phyloP scores from a whole-genome alignment of 192 early-diverging fungal species.

The Piromyces sp. region DNA sequence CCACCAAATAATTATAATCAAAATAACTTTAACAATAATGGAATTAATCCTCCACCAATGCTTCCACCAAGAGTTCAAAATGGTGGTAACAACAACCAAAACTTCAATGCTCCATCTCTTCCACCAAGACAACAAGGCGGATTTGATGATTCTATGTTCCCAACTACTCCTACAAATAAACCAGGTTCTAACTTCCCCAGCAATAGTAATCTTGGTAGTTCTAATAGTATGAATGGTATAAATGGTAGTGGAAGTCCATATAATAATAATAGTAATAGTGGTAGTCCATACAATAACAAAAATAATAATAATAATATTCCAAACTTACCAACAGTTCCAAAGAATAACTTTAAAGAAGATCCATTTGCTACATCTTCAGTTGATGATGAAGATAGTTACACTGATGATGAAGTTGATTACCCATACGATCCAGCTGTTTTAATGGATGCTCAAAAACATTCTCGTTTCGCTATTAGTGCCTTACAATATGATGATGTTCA shows the following conservation, averaged over 20 bases:
- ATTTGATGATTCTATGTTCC: background rate
- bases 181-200: background rate
- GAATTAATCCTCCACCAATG: too few species aligned
- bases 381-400: background rate
- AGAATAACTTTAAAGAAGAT: background rate
- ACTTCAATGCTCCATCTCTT: background rate
- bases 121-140: background rate
- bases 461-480: constrained; percentile 83
- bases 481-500: constrained; percentile 84
- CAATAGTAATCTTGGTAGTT: background rate
- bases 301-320: background rate
- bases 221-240: background rate
- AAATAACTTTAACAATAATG: background rate
- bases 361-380: background rate
- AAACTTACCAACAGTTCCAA: background rate
- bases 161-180: background rate
- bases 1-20: background rate
- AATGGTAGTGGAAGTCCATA: background rate
- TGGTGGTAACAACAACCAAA: too few species aligned
- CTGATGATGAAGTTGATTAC: background rate
- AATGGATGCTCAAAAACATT: constrained; percentile 62
- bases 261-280: background rate
- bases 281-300: background rate
- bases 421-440: constrained; percentile 16
- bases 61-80: too few species aligned